Evolutionary conservation across 140 eudicot species (phyloP).

Genomic region (Cichorium intybus): DNA sequence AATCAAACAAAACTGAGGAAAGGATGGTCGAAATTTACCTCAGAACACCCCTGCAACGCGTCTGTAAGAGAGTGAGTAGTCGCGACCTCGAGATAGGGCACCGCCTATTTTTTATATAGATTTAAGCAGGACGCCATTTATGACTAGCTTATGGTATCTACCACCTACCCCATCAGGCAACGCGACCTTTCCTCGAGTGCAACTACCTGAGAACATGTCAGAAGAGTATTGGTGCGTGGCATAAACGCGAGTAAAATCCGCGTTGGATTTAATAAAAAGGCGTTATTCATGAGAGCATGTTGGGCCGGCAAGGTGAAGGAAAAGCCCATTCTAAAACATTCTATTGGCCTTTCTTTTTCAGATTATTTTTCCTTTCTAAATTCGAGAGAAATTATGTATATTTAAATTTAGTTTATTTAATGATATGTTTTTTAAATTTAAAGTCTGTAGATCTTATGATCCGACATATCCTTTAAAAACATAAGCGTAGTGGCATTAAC

Average conservation of each 20-base stretch:
- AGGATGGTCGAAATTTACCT: conserved; percentile 7
- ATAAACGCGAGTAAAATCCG: not conserved
- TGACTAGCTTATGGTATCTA: conserved; percentile 14
- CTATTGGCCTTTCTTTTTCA: not conserved
- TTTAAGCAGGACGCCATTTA: conserved; percentile 22
- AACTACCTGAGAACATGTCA: not conserved
- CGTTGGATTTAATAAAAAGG: not conserved
- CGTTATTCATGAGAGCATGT: not conserved
- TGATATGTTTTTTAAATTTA: no score
- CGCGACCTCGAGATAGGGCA: conserved; percentile 7
- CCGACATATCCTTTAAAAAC: no score
- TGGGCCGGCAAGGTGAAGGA: conserved; percentile 14
- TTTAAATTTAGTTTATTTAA: no score
- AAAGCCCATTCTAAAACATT: conserved; percentile 5
- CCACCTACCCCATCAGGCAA: conserved; percentile 12
- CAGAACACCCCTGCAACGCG: conserved; percentile 30
- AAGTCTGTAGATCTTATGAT: no score
- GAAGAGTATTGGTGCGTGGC: not conserved
- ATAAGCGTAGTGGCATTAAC: no score
- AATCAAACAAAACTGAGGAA: not conserved
- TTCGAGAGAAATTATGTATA: no score
- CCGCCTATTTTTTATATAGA: conserved; percentile 5
- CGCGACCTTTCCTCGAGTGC: not conserved
- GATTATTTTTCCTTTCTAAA: not conserved
- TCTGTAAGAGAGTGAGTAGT: not conserved